Base-by-base conservation (phyloP, 768 basidiomycete genomes). In the Macrocybe gigantea region DNA sequence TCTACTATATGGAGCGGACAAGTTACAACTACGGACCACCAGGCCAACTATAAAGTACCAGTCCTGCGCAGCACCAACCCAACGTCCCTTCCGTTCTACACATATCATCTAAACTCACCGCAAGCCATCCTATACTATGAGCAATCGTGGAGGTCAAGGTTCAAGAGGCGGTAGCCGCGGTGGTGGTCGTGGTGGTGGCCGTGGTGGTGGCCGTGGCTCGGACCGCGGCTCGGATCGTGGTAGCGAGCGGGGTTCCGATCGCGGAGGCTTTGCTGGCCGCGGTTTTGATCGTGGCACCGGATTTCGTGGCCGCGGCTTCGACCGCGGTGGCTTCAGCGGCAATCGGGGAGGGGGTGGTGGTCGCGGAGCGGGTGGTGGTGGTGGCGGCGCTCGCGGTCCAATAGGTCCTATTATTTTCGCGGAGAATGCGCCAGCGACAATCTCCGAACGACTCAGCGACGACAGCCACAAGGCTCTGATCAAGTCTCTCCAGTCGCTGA, bases 381-480 rank as follows among this genome's bases (percentile, higher is more conserved):
- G 47, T 14, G 48, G 58, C 13, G 63, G 57, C 14, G 49, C 58
- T 36, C 59, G 63, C 15, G 59, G 60, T 11, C 39, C 48, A 14
- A 60, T 51, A 38, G 66, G 65, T 5, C 58, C 72, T 15, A 52
- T 65, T 12, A 73, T 78, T 37, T 77, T 68, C 47, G 60, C 62
- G 3, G 71, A 67, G 35, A 61, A 56, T 37, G 45, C 56, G 11
- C 69, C 67, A 33, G 63, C 67, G 5, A 60, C 51, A n/a, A 50
- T 72, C 35, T 67, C 72, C 13, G 29, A 64, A 9, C 67, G 69
- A 8, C 65, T 76, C 5, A 46, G 63, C 12, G 59, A 62, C 11
- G 38, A 55, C 7, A 64, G 59, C 33, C 66, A 72, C 15, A 41
- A 64, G 33, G 60, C 65, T 15, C 68, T 80, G 13, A 62, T 79